Base-by-base conservation (phyloP, 192 early-diverging fungal genomes). In the Martensiomyces pterosporus region DNA sequence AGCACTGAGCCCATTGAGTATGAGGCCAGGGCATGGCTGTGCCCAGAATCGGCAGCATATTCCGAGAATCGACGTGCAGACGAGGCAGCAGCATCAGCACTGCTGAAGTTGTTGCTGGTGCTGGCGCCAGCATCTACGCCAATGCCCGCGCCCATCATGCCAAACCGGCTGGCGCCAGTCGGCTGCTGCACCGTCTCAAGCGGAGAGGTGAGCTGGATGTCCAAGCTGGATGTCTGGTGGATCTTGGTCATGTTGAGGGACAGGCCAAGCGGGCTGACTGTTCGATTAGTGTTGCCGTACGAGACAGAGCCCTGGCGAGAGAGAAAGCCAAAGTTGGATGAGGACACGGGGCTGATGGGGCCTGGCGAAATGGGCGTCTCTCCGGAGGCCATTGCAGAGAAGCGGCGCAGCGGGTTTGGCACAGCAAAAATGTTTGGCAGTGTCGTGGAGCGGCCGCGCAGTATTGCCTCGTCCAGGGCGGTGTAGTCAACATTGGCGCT, bases 391-490 rank as follows among this genome's bases (percentile, higher is more conserved):
- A 45, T 37, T 7, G 52, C 8, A n/a, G 69, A 39, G 22, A 57
- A 57, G 40, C 62, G 69, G 47, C 60, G 52, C 3, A 49, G 32
- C 13, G 69, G 45, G 19, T 61, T 65, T 4, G 57, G 57, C 15
- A 43, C 47, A 19, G 61, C 40, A 23, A 73, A 65, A 24, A 73
- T 73, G 27, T 73, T 61, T 14, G 69, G 57, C 22, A 73, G 50
- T 1, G 69, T 73, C 24, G 69, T 73, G 9, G 69, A 73, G 40
- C 69, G 61, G 18, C 60, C 69, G 22, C 69, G 57, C 4, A 73
- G 57, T 36, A 73, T 73, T 7, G 69, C 69, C 40, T 73, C 69
- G 22, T 73, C 69, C n/a, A 73, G 57, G 57, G 53, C 57, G 1
- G 69, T 43, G 29, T 65, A 73, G 47, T 73, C 69, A 23, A 60